A percentile compares a stretch with the other conserved stretches of the same genome.
Evolutionary conservation across 2,329 filamentous ascomycete genomes (phyloP).

Genomic region (Alternaria solani): DNA sequence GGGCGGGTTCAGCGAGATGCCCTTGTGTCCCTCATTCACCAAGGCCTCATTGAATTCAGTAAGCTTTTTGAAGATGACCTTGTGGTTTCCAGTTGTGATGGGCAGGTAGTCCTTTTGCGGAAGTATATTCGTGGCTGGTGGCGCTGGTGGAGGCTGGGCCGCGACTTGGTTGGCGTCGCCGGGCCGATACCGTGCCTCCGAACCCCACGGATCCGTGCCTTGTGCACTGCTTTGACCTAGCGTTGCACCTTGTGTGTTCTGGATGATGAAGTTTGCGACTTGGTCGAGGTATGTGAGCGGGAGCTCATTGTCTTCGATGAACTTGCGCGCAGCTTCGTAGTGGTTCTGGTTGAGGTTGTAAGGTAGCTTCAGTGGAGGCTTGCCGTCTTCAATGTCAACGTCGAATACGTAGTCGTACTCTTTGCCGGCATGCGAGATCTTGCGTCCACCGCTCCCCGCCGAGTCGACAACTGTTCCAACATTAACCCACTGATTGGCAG

Average conservation of each 20-base stretch:
- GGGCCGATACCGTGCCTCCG: conserved; percentile 79
- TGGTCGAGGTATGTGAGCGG: conserved; percentile 88
- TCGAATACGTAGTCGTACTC: conserved; percentile 98
- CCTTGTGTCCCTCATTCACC: conserved; percentile 74
- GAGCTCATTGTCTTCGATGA: conserved; percentile 87
- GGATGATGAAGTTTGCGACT: conserved; percentile 89
- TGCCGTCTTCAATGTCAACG: conserved; percentile 93
- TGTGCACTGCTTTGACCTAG: conserved; percentile 68
- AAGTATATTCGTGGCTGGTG: conserved; percentile 66
- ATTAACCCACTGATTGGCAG: conserved; percentile 75
- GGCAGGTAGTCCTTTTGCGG: conserved; percentile 82
- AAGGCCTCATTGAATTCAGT: conserved; percentile 77
- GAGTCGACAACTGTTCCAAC: conserved; percentile 95
- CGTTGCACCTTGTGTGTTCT: conserved; percentile 87
- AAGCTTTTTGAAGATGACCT: conserved; percentile 78
- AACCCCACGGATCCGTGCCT: conserved; percentile 76
- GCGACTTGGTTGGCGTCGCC: conserved; percentile 62
- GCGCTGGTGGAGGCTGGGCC: conserved; percentile 45
- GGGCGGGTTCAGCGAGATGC: conserved; percentile 74
- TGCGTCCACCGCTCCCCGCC: conserved; percentile 76
- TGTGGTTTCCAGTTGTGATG: conserved; percentile 75
- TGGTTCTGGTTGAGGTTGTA: conserved; percentile 93
- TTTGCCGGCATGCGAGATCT: conserved; percentile 75
- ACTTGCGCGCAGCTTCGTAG: conserved; percentile 89
- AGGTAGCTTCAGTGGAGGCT: conserved; percentile 90